Evolutionary conservation across 192 early-diverging fungal genomes (phyloP), one percentile per base, ranked within the genome.

Genomic region (Backusella tarrabulga): DNA sequence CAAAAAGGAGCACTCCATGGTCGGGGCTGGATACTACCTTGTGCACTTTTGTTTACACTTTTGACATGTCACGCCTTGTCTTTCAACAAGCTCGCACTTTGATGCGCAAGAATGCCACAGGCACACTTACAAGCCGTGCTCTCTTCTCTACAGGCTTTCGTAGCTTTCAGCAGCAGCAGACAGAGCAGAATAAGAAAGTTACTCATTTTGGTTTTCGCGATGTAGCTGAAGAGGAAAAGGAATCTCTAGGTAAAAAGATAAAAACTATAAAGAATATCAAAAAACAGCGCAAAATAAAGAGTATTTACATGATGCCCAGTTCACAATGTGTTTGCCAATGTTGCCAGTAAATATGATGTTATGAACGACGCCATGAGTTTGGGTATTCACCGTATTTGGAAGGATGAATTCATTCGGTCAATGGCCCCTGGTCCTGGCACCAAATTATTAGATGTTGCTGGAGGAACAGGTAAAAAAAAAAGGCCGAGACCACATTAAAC

Each of bases 361-460:
- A 98, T 99, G 98, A 98, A 98, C 87, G 97, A 98, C 74, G 92
- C 93, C 21, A 98, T 98, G 97, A 94, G 92, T 80, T 85, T 89
- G 35, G 98, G 98, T 35, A 84, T 99, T 23, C 97, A 99, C 82
- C 90, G 97, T 70, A 80, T 98, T 38, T 99, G 98, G 98, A 99
- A 99, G 79, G 95, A 98, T 78, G 90, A 96, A 79, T 95, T 95
- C 81, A 93, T 99, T 73, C 88, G 90, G 29, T 86, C 83, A 23
- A 87, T 99, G 85, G 90, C 94, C 1, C 96, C 98, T 0, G 83
- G 89, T 2, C 92, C 92, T 6, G 90, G 89, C 9, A 96, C 95
- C 36, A 91, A 89, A 69, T 88, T 98, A 6, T 84, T 99, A 52
- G 98, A 99, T 83, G 98, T 99, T 56, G 98, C 98, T 19, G 98